Base-by-base conservation (phyloP, 2,329 filamentous ascomycete species). In the Fusarium sp. region DNA sequence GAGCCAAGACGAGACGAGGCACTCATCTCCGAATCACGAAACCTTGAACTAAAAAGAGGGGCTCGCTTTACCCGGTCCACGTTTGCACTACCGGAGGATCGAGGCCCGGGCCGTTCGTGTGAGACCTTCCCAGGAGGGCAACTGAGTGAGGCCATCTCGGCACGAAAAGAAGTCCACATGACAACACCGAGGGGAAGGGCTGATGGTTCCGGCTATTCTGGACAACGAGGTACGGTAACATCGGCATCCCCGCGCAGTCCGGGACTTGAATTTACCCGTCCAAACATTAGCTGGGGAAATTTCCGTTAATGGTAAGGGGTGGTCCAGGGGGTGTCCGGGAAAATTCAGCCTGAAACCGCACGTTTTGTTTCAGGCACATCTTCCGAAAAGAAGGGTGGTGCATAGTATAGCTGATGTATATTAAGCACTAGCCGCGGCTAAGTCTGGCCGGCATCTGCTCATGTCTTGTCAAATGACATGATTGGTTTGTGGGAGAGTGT, bases 21-120 rank as follows among this genome's bases (percentile, higher is more conserved):
- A 70, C 50, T 70, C 65, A 66, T 70, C 58, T 72, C 72, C 72
- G 72, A 61, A 48, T 27, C 35, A 27, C 71, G 59, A 74, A 66
- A 69, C 68, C 27, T 43, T 23, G 54, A 23, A 68, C 61, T n/a
- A 48, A 64, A 56, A 43, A 25, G 13, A 64, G 25, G 48, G 50
- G 39, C 11, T 50, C 48, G 43, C 41, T 74, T 74, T 74, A 69
- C 62, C 72, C 71, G 72, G 50, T 16, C 18, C 60, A 45, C 25
- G 18, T 35, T 37, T 70, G 63, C 72, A 75, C 45, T 59, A 54
- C 56, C 73, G 73, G 73, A 75, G 66, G 63, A 58, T 71, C 72
- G 60, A 20, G 54, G 63, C 60, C 73, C 73, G 73, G 30, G 48
- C 9, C 48, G 57, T 68, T 64, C 56, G 27, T 50, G 72, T 64